A percentile compares a stretch with the other conserved stretches of the same genome.
Evolutionary conservation across 2,329 filamentous ascomycete species (phyloP).

Genomic region (Xylariales sp.): DNA sequence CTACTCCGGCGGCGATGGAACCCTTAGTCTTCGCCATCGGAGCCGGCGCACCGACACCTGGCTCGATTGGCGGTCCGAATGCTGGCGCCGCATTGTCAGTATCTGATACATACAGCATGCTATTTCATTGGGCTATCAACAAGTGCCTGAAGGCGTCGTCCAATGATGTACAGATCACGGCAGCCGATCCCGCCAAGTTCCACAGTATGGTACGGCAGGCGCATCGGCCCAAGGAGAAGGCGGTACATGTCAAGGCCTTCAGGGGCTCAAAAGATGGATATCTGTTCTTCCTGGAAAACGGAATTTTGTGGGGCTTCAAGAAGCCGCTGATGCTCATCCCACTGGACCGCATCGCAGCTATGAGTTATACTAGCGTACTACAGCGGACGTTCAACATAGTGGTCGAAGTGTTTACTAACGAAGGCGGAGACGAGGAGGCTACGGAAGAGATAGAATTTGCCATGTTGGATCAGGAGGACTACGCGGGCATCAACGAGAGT

Average conservation of each 20-base stretch:
- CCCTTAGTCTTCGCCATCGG: slow-evolving; percentile 63
- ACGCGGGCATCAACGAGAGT: slow-evolving; percentile 55
- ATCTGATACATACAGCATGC: slow-evolving; percentile 52
- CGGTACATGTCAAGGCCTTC: slow-evolving; percentile 62
- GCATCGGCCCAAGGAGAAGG: slow-evolving; percentile 56
- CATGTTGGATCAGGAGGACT: slow-evolving; percentile 68
- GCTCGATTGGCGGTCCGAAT: slow-evolving; percentile 48
- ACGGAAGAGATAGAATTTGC: slow-evolving; percentile 62
- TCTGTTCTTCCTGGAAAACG: slow-evolving; percentile 61
- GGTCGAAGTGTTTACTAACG: slow-evolving; percentile 49
- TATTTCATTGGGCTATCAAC: slow-evolving; percentile 58
- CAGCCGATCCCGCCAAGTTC: slow-evolving; percentile 52
- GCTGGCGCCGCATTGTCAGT: slow-evolving; percentile 46
- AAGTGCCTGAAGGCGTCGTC: slow-evolving; percentile 45
- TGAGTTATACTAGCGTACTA: slow-evolving; percentile 64
- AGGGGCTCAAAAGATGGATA: slow-evolving; percentile 65
- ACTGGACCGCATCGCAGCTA: slow-evolving; percentile 53
- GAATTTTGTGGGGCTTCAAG: slow-evolving; percentile 67
- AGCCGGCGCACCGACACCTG: slow-evolving; percentile 55
- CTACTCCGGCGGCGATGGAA: slow-evolving; percentile 37
- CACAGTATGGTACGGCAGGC: slow-evolving; percentile 52
- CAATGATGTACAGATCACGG: slow-evolving; percentile 43
- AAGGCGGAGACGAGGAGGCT: slow-evolving; percentile 35
- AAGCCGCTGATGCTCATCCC: slow-evolving; percentile 64
- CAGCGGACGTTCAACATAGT: slow-evolving; percentile 66